phyloP scores from a whole-genome alignment of 441 rosid species.

The Corymbia calophylla region DNA sequence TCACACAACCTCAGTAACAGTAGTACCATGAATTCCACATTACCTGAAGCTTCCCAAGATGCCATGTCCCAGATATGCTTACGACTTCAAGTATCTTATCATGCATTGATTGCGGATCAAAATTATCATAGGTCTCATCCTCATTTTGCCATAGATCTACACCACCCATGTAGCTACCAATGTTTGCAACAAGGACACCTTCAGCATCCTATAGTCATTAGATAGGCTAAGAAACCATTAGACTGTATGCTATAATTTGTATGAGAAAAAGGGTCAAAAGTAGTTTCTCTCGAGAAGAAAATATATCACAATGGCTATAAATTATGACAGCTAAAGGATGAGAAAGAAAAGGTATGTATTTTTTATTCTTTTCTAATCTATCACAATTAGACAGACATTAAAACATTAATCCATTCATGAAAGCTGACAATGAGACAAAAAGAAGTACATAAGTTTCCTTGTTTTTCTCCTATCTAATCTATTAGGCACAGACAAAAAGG shows the following conservation, averaged over 20 bases:
- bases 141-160: conserved; percentile 98
- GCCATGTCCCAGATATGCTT: conserved; percentile 98
- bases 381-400: not conserved
- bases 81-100: conserved; percentile 92
- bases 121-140: conserved; percentile 80
- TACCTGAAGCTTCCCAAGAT: conserved; percentile 98
- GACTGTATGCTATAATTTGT: not conserved
- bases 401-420: not conserved
- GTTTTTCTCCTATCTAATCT: not conserved
- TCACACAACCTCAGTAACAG: not conserved
- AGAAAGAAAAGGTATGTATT: not conserved
- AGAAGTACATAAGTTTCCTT: not conserved
- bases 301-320: not conserved
- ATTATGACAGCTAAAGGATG: not conserved
- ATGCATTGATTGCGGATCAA: conserved; percentile 96
- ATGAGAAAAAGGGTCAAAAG: not conserved
- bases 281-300: not conserved
- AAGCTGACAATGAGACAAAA: not conserved
- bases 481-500: not conserved
- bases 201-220: conserved; percentile 70
- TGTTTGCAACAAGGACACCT: conserved; percentile 94
- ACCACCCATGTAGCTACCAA: conserved; percentile 99
- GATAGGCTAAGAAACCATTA: not conserved
- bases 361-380: not conserved
- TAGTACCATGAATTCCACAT: not conserved